Base-by-base conservation (phyloP, 192 early-diverging fungal genomes). In the Coemansia sp. region DNA sequence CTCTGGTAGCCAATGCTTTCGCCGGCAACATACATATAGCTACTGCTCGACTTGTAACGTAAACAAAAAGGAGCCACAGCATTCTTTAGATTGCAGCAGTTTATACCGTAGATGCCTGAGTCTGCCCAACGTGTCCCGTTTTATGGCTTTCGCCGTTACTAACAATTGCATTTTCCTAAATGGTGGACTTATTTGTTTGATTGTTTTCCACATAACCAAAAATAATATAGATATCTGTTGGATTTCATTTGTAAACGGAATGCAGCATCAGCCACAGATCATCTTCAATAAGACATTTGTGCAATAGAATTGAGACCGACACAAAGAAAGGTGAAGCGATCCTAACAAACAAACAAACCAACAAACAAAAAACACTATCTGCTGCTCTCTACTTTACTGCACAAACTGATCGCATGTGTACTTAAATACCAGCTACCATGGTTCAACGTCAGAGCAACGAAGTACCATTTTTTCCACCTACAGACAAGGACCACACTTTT, bases 181-280 rank as follows among this genome's bases (percentile, higher is more conserved):
- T 46, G 13, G n/a, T n/a, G n/a, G n/a, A n/a, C n/a, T 18, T 7
- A 8, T 20, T 61, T 61, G 60, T 61, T 59, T 61, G 8, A 10
- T 56, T 37, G 30, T 64, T 56, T 58, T 29, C 23, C 26, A 15
- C 26, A 33, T 4, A 33, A 26, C 29, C 37, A 40, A 29, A 20
- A 31, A 43, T 43, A 51, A 63, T 18, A 1, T 33, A 20, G 8
- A 20, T 62, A 43, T 29, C 33, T 62, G 60, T 61, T 61, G 45
- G 37, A 26, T 33, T 61, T 46, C n/a, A 51, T 18, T 20, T 63
- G 20, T 29, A 20, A 16, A 55, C 25, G 20, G 48, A 51, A 12
- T 51, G 8, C 48, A 13, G 25, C 13, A 23, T 51, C 21, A 21
- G 48, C 48, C 48, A 51, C 48, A 51, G 48, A 21, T 10, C 2